phyloP scores from a whole-genome alignment of 495 filamentous ascomycete genomes.

The Hypoxylon fragiforme region DNA sequence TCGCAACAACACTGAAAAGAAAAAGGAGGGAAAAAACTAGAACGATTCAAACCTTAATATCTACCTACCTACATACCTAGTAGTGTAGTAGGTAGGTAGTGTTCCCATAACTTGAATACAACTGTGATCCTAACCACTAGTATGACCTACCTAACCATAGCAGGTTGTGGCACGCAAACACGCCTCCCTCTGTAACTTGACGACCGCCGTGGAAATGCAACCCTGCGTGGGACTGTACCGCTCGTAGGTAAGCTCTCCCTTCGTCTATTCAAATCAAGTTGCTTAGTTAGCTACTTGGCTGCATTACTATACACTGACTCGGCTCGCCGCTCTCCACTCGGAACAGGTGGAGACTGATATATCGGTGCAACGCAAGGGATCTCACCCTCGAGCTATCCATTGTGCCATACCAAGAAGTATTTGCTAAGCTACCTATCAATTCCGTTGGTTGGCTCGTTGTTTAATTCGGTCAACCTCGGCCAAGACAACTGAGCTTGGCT shows the following conservation, averaged over 20 bases:
- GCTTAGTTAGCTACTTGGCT: neutral
- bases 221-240: conserved; percentile 5
- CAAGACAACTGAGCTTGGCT: conserved; percentile 14
- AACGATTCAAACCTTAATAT: neutral
- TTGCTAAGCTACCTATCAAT: conserved; percentile 8
- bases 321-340: conserved; percentile 9
- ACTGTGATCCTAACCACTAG: conserved; percentile 9
- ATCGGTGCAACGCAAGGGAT: conserved; percentile 7
- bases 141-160: neutral
- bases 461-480: conserved; percentile 20
- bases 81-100: no score
- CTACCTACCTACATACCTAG: neutral
- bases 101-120: no score
- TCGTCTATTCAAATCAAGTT: neutral
- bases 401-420: neutral
- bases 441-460: conserved; percentile 7
- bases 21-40: neutral
- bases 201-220: conserved; percentile 4
- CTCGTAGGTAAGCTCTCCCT: conserved; percentile 1
- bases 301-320: conserved; percentile 10
- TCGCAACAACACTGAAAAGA: conserved; percentile 12
- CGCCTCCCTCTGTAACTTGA: no score
- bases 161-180: conserved; percentile 9
- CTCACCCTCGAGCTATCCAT: conserved; percentile 4
- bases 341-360: conserved; percentile 7